Conservation (phyloP, 768 basidiomycete genomes). For the Boletus insuetus region DNA sequence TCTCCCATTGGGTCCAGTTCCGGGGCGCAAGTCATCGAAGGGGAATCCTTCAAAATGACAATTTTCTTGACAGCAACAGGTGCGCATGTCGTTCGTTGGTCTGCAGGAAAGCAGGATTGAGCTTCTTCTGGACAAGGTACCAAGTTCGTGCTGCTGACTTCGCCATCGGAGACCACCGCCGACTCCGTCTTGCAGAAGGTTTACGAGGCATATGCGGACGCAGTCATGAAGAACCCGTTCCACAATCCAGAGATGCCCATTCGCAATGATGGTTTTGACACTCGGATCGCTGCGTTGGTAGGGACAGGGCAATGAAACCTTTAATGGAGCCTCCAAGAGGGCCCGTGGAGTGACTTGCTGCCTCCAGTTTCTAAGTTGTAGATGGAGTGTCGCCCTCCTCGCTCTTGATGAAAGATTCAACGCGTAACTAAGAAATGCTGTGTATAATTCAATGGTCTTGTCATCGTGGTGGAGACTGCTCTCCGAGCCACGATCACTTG, state of each 20-base stretch:
- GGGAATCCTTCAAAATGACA: conserved; percentile 92
- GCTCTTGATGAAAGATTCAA: no score
- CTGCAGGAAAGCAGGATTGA: not conserved
- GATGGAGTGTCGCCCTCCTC: no score
- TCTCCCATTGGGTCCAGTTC: conserved; percentile 82
- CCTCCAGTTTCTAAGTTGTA: not conserved
- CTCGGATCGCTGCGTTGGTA: conserved; percentile 58
- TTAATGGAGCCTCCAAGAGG: not conserved
- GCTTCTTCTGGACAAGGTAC: conserved; percentile 55
- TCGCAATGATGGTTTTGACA: conserved; percentile 85
- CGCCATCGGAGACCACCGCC: conserved; percentile 67
- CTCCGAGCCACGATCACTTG: not conserved
- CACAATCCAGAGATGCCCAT: conserved; percentile 99
- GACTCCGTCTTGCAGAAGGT: conserved; percentile 76
- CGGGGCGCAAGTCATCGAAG: conserved; percentile 93
- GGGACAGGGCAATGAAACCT: conserved; percentile 36
- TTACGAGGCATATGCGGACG: conserved; percentile 92
- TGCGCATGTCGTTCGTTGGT: conserved; percentile 29
- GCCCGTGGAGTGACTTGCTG: not conserved
- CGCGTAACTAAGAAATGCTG: no score
- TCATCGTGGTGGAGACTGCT: no score
- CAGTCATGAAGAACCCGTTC: conserved; percentile 99
- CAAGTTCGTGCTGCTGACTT: conserved; percentile 92
- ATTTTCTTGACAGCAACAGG: conserved; percentile 90
- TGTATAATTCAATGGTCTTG: no score